Base-by-base conservation (phyloP, 2,329 filamentous ascomycete species). In the Cladophialophora psammophila region DNA sequence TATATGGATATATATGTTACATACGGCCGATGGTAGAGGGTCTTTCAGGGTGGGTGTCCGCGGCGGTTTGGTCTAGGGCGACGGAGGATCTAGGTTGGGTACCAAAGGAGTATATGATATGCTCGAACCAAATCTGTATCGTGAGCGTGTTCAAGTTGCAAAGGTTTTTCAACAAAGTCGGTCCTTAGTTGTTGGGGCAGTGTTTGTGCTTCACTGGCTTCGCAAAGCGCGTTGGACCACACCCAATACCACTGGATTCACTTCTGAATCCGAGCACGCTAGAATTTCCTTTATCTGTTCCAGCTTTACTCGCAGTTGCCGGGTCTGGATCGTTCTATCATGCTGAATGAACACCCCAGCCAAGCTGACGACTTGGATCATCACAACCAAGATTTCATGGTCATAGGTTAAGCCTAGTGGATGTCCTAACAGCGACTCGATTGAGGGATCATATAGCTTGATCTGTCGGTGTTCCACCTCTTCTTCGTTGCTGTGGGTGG, bases 401-500 rank as follows among this genome's bases (percentile, higher is more conserved):
- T 89, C 88, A 1, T 89, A 89, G 1, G 86, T 86, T 88, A 90
- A 93, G 6, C 92, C 91, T 38, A 96, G 79, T 8, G 70, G 70
- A 63, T 68, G 63, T 10, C n/a, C 26, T 20, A 62, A 56, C 6
- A 45, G 42, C 31, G 53, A 54, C 13, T 35, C 50, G 26, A 31
- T 8, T 35, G 15, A n/a, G n/a, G 48, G 90, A 84, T 0, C 90
- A 90, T 74, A 93, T 91, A 1, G 76, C 74, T 20, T 83, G 77
- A 0, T 26, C 35, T 50, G 20, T 9, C 12, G n/a, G 9, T 12
- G 26, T 18, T 20, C 4, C 31, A n/a, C 5, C 13, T 40, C n/a
- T 13, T 40, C 38, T 20, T 13, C 35, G 18, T 18, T 15, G 8
- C 15, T 5, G 6, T 48, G 18, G 2, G 9, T 48, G 6, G 3